Percentiles rank a stretch among this genome's conserved stretches.
These are phyloP conservation scores for Meyerozyma smithsonii DNA, from an alignment of 1,139 yeast genomes.

Conservation along the genomic window DNA sequence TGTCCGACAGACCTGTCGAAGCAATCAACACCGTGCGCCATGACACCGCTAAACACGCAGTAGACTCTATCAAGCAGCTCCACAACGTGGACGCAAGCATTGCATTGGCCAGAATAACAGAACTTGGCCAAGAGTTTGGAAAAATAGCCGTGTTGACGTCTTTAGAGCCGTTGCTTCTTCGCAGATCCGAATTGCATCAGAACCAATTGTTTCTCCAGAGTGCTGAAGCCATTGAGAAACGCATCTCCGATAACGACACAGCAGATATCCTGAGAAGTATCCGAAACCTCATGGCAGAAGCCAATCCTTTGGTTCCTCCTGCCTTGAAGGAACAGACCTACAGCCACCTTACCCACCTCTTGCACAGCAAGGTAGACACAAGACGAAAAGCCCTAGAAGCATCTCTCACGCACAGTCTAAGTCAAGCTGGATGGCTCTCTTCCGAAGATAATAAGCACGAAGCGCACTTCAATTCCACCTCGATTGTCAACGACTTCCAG, in stretches of 20 bases:
- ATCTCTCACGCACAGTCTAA: slow-evolving; percentile 4
- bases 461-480: neutral
- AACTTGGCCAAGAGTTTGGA: neutral
- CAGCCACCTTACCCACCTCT: slow-evolving; percentile 1
- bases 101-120: slow-evolving; percentile 3
- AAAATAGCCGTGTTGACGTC: neutral
- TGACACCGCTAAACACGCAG: neutral
- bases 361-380: neutral
- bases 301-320: neutral
- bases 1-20: neutral
- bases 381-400: slow-evolving; percentile 5
- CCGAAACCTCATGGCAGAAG: neutral
- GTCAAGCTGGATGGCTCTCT: slow-evolving; percentile 11
- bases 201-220: neutral
- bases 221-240: neutral
- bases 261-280: neutral
- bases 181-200: neutral
- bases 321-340: neutral
- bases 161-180: neutral
- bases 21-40: neutral
- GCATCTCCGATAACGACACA: neutral
- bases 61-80: neutral
- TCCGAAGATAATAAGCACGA: slow-evolving; percentile 1
- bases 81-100: neutral
- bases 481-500: slow-evolving; percentile 5